Evolutionary conservation across 2,329 filamentous ascomycete genomes (phyloP).

Genomic region (Cladophialophora immunda): DNA sequence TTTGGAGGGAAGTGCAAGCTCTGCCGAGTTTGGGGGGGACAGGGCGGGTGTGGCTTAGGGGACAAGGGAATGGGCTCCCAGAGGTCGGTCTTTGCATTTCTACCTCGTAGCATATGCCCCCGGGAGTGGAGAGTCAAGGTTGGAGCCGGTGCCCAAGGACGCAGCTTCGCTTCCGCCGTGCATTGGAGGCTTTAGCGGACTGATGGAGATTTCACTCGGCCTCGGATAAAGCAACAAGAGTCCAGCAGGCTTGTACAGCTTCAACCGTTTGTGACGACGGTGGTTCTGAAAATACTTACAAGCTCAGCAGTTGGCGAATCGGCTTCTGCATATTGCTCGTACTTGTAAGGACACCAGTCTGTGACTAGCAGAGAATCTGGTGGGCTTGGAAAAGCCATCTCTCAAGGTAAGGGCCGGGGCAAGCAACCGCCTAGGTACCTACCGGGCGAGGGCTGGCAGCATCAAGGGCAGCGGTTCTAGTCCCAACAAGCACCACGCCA

Average conservation of each 20-base stretch:
- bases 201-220: too few relatives aligned
- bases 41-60: neutral
- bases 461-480: neutral
- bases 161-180: neutral
- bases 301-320: neutral
- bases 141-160: neutral
- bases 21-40: neutral
- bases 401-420: neutral
- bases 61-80: neutral
- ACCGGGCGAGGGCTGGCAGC: too few relatives aligned
- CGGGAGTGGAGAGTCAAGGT: neutral
- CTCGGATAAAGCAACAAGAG: neutral
- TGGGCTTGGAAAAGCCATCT: neutral
- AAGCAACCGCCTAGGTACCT: neutral
- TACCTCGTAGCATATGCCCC: neutral
- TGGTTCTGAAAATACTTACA: neutral
- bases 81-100: neutral
- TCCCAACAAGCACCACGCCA: neutral
- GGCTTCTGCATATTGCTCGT: constrained; percentile 1
- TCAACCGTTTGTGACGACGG: neutral
- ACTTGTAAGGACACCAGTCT: neutral
- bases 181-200: neutral
- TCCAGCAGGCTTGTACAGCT: neutral
- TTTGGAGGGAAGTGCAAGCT: neutral
- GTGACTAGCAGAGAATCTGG: neutral